These are phyloP conservation scores for Umbelopsis vinacea DNA, from an alignment of 192 early-diverging fungal genomes.

Conservation along the genomic window DNA sequence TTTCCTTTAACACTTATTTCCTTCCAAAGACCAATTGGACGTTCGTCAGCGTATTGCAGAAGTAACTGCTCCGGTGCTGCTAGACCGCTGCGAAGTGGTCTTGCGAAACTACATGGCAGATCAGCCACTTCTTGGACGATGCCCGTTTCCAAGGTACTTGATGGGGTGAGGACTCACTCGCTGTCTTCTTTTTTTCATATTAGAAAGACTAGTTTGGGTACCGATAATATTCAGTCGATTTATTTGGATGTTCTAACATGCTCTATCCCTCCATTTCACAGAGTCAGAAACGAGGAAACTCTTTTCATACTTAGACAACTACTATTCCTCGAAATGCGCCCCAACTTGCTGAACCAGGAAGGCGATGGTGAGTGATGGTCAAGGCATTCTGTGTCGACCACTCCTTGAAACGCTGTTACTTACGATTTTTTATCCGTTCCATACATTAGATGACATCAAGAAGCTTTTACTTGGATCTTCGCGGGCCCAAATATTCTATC, in stretches of 20 bases:
- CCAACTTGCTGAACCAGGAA: neutral
- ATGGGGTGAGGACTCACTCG: conserved; percentile 37
- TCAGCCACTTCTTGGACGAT: conserved; percentile 65
- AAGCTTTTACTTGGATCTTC: conserved; percentile 59
- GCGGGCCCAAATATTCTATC: conserved; percentile 69
- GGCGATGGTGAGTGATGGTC: neutral
- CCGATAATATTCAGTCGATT: neutral
- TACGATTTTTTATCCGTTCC: neutral
- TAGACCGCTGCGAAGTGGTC: conserved; percentile 63
- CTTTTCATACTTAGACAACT: conserved; percentile 55
- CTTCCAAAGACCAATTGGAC: conserved; percentile 42
- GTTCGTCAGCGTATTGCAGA: conserved; percentile 62
- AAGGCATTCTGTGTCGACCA: neutral
- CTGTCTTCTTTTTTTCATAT: neutral
- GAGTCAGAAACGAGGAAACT: conserved; percentile 67
- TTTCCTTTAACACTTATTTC: neutral
- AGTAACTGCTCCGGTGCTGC: conserved; percentile 61
- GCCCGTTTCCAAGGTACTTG: conserved; percentile 69
- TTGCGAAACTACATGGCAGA: conserved; percentile 67
- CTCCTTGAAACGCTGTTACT: neutral
- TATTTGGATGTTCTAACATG: too few species aligned
- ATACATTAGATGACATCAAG: conserved; percentile 46
- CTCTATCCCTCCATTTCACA: conserved; percentile 16
- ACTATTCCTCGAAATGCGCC: conserved; percentile 8
- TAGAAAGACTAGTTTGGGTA: neutral